Base-by-base conservation (phyloP, 2,329 filamentous ascomycete genomes). In the Aspergillus hortae region DNA sequence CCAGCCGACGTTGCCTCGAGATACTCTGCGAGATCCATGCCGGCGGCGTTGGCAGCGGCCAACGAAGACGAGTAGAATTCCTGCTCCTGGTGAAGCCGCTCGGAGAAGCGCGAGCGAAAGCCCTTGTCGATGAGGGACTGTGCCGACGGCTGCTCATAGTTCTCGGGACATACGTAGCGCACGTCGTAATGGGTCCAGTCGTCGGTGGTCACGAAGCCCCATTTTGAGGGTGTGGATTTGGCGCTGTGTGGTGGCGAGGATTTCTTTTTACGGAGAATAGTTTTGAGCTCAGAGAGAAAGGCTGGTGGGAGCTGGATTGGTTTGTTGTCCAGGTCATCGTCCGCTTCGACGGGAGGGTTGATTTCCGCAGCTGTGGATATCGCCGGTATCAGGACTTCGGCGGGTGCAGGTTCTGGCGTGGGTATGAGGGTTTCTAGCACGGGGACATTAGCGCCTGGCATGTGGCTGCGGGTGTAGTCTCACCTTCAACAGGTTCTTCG, bases 101-200 rank as follows among this genome's bases (percentile, higher is more conserved):
- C 67, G 6, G 65, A 66, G 49, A 74, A 75, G 25, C 62, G 65
- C 6, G 61, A 54, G 3, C 72, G 68, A 52, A 75, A 75, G 44
- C 67, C 64, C 27, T 63, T 67, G 14, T 70, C 65, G 10, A 74
- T 69, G 2, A 75, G 62, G n/a, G 63, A 54, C 19, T 44, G 43
- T 4, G 48, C 36, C 3, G 56, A 51, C 27, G 56, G 52, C 48
- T 57, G 56, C 17, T 52, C 54, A 51, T 57, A 56, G 56, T 59
- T 61, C 48, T 57, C 57, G 11, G 46, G 36, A 17, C 38, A 56
- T 36, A 59, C 55, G 44, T 53, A 56, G 38, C 55, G 48, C 19
- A 49, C 53, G 54, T 54, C 56, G 44, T 53, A 55, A 40, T 46
- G 49, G 6, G 48, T 56, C 36, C 35, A 45, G 30, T 55, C 51